Evolutionary conservation across 1,139 yeast species (phyloP).

Genomic region (Spathaspora sp.): DNA sequence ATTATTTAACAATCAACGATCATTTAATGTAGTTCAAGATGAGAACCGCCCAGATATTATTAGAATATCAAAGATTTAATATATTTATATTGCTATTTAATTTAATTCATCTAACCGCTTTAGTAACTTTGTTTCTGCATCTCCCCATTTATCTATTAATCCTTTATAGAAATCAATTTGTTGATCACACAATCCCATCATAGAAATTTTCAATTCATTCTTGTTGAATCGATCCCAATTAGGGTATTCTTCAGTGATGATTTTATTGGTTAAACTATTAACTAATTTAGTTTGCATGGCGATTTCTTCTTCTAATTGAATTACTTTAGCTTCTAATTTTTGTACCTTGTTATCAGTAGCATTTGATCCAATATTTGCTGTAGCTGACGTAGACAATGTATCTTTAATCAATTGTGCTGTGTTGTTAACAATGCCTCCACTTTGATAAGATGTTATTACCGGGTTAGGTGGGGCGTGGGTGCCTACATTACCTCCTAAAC

Average conservation of each 20-base stretch:
- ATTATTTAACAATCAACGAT: slow-evolving; percentile 13
- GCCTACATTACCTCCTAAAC: slow-evolving; percentile 51
- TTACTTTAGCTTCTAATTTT: slow-evolving; percentile 33
- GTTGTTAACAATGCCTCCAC: slow-evolving; percentile 38
- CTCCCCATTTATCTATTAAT: slow-evolving; percentile 73
- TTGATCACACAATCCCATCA: slow-evolving; percentile 69
- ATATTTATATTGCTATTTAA: neutral
- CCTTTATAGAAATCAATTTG: slow-evolving; percentile 74
- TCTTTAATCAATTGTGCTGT: slow-evolving; percentile 48
- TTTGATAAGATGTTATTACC: slow-evolving; percentile 20
- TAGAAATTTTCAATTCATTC: slow-evolving; percentile 68
- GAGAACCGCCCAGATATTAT: neutral
- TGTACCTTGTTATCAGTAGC: slow-evolving; percentile 35
- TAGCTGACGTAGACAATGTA: slow-evolving; percentile 46
- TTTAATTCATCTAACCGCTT: slow-evolving; percentile 37
- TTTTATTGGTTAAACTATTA: slow-evolving; percentile 62
- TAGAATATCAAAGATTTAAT: neutral
- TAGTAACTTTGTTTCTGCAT: slow-evolving; percentile 48
- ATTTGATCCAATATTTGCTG: slow-evolving; percentile 41
- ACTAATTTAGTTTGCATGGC: slow-evolving; percentile 49
- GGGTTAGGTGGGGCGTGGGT: slow-evolving; percentile 36
- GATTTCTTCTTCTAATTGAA: slow-evolving; percentile 52
- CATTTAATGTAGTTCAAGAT: slow-evolving; percentile 17
- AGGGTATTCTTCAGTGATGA: slow-evolving; percentile 78
- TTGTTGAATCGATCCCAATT: slow-evolving; percentile 82